Percentiles rank a stretch among this genome's conserved stretches.
Evolutionary conservation across 768 basidiomycete species (phyloP).

Genomic region (Chalciporus chontae): DNA sequence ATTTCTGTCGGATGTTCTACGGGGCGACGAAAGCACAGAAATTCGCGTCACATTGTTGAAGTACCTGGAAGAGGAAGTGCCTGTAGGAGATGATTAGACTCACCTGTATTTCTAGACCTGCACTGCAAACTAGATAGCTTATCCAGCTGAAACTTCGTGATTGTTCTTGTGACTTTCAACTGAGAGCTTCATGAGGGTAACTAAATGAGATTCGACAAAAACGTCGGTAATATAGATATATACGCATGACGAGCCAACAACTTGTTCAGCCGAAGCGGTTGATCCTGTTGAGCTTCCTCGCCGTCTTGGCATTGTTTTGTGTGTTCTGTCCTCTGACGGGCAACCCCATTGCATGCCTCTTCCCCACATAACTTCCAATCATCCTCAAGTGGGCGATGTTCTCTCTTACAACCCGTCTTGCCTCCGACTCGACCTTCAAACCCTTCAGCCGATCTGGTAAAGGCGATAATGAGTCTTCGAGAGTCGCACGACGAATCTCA

Average conservation of each 20-base stretch:
- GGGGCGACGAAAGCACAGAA: slow-evolving; percentile 93
- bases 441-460: slow-evolving; percentile 61
- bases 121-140: not conserved
- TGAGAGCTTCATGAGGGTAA: not conserved
- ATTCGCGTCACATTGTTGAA: slow-evolving; percentile 87
- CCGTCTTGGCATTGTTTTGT: slow-evolving; percentile 85
- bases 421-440: slow-evolving; percentile 84
- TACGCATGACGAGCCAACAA: slow-evolving; percentile 7
- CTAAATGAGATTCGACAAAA: slow-evolving; percentile 1
- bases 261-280: slow-evolving; percentile 50
- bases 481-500: slow-evolving; percentile 21
- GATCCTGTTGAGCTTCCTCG: slow-evolving; percentile 84
- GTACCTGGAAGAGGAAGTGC: slow-evolving; percentile 94
- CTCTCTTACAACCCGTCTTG: slow-evolving; percentile 76
- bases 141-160: not conserved
- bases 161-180: not conserved
- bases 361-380: slow-evolving; percentile 93
- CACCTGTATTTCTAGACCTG: slow-evolving; percentile 17
- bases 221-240: slow-evolving; percentile 3
- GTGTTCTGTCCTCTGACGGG: slow-evolving; percentile 96
- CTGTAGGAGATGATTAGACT: slow-evolving; percentile 82
- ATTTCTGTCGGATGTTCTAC: slow-evolving; percentile 85
- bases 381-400: slow-evolving; percentile 91
- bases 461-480: slow-evolving; percentile 36
- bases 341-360: slow-evolving; percentile 87